Percentiles rank a stretch among this genome's conserved stretches.
phyloP scores from a whole-genome alignment of 495 filamentous ascomycete species.

The Zalerion maritima region DNA sequence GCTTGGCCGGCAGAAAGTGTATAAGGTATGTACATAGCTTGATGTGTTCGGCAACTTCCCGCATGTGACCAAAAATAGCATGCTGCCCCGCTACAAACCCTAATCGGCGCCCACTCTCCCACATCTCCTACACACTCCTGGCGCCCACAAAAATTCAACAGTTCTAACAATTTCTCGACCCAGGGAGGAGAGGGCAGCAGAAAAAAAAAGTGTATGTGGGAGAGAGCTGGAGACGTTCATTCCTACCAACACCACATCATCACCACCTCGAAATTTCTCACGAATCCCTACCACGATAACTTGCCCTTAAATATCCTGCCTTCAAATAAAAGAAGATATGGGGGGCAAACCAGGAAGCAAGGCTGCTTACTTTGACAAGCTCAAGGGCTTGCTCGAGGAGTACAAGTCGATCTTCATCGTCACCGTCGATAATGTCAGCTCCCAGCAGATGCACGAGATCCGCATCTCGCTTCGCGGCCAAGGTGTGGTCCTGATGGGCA shows the following conservation, averaged over 20 bases:
- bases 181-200: background rate
- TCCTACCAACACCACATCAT: slow-evolving; percentile 1
- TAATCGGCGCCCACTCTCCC: too few species aligned
- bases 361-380: slow-evolving; percentile 98
- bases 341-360: slow-evolving; percentile 94
- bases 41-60: too few species aligned
- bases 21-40: too few species aligned
- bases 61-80: too few species aligned
- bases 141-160: too few species aligned
- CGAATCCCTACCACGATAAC: slow-evolving; percentile 11
- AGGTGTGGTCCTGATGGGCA: slow-evolving; percentile 95
- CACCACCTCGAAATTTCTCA: slow-evolving; percentile 9
- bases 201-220: background rate
- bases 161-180: too few species aligned
- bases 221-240: slow-evolving; percentile 2
- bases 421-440: slow-evolving; percentile 88
- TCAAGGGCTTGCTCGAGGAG: slow-evolving; percentile 81
- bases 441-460: slow-evolving; percentile 99
- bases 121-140: too few species aligned
- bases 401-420: slow-evolving; percentile 97
- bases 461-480: slow-evolving; percentile 73
- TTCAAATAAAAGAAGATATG: slow-evolving; percentile 95
- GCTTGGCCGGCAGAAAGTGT: too few species aligned
- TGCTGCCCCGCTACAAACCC: too few species aligned
- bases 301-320: slow-evolving; percentile 95